phyloP scores from a whole-genome alignment of 75 land plant genomes.

The Picea glauca region DNA sequence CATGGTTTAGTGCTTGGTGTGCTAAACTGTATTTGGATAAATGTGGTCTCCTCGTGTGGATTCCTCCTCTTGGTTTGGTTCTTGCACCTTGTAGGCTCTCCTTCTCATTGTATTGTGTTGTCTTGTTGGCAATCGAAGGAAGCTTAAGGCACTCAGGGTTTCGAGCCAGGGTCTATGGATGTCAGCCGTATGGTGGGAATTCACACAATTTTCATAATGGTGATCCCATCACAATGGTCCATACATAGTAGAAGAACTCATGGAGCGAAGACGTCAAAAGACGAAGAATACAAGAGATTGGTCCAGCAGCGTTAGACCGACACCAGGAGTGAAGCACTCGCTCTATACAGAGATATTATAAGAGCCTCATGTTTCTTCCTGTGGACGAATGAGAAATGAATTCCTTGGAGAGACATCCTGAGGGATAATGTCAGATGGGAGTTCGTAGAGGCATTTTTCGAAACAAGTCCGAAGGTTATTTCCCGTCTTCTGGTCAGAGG shows the following conservation, averaged over 20 bases:
- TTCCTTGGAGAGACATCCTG: constrained; percentile 76
- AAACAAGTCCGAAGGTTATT: constrained; percentile 78
- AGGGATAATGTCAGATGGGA: constrained; percentile 70
- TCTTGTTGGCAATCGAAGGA: no score
- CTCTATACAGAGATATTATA: constrained; percentile 77
- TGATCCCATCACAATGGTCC: constrained; percentile 65
- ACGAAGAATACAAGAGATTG: constrained; percentile 34
- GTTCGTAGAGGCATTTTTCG: constrained; percentile 80
- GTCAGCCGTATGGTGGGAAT: not conserved
- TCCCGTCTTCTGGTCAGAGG: constrained; percentile 80
- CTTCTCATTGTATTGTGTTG: no score
- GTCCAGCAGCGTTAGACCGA: constrained; percentile 62
- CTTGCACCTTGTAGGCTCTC: no score
- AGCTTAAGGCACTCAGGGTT: not conserved
- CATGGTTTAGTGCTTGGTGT: no score
- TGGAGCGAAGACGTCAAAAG: constrained; percentile 39
- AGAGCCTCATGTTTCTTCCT: constrained; percentile 75
- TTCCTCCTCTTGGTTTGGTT: no score
- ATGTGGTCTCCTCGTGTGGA: no score
- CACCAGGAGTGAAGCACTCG: constrained; percentile 75
- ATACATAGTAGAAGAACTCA: constrained; percentile 77
- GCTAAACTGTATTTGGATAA: no score
- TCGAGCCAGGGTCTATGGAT: not conserved
- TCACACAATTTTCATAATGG: not conserved
- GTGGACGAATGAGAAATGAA: constrained; percentile 75